Base-by-base conservation (phyloP, 441 rosid species). In the Syzygium malaccense region DNA sequence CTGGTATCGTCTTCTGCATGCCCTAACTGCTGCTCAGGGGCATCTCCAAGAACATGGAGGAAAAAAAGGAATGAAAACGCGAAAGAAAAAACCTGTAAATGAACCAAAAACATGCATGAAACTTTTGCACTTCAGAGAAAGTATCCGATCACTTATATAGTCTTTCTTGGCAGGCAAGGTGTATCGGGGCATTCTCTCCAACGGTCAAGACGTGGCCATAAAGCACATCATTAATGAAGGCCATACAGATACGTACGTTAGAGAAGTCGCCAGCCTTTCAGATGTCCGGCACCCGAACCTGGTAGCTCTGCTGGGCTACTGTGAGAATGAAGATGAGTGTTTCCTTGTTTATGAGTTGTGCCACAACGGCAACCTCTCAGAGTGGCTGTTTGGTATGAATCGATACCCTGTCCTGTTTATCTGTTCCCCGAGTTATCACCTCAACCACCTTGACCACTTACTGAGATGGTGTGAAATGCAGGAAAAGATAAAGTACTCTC, bases 301-400 rank as follows among this genome's bases (percentile, higher is more conserved):
- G 14, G 95, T 95, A 75, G 91, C 93, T 87, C 89, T 95, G 88
- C 78, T 93, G 5, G 95, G 97, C 25, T 92, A 90, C 75, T 93
- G 94, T 80, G 92, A 93, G 93, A 91, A 90, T 49, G 88, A 93
- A 30, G 93, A 94, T 62, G 95, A 94, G 71, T 92, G 92, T 80
- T 94, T 94, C 89, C 92, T 94, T 12, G 93, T 94, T 79, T 95
- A 94, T 49, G 94, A 95, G 91, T 89, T 94, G 12, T 94, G 97
- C 88, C 90, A 89, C 87, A 91, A 93, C 54, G 95, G 97, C 30
- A 94, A 94, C 88, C 92, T 94, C 88, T 92, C 96, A 48, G 93
- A 92, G 60, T 95, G 97, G 96, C 89, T 95, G 60, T 95, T 91
- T 85, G 92, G 95, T 93, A 92, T n/a, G 91, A 83, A 78, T 30